Evolutionary conservation across 129 eudicot genomes (phyloP), one percentile per base, ranked within the genome.

Genomic region (Sambucus nigra): DNA sequence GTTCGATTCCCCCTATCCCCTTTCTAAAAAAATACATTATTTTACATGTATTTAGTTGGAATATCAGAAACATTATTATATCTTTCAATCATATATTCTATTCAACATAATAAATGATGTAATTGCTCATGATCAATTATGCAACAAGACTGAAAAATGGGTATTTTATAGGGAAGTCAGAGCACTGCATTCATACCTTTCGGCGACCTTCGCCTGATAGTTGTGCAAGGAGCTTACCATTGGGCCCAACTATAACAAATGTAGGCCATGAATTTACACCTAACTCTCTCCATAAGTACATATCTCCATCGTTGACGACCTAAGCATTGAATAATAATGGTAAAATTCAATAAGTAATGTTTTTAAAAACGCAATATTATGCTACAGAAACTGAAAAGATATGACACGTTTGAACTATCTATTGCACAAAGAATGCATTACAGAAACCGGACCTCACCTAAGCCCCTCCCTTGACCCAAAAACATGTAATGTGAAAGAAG

Each of bases 271-370:
- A 91, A 77, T 65, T 91, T 33, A 91, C 68, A 40, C 98, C 98
- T 50, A 91, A 66, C 67, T 91, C 95, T 57, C 87, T 59, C 98
- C 98, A 91, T 69, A 91, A 69, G 50, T 76, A 76, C 98, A 91
- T 91, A 28, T 91, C 98, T 57, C 98, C 98, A 67, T 91, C 98
- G 74, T 91, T 91, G 57, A 91, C 98, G 54, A 91, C 98, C 98
- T 91, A 65, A 0, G 61, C 39, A 35, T 59, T 26, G 29, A n/a
- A 55, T 29, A 47, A 51, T 24, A 23, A 52, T 23, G 32, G 33
- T 14, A 25, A 68, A 17, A 19, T 59, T 61, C 52, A 63, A 28
- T 29, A 16, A 19, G 13, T 41, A 23, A 32, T 38, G 25, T 18
- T 9, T 8, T 33, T 53, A 23, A 31, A 51, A 8, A 51, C 45